These are phyloP conservation scores for Phytophthora hybrid DNA, from an alignment of 352 stramenopile genomes.

Conservation along the genomic window DNA sequence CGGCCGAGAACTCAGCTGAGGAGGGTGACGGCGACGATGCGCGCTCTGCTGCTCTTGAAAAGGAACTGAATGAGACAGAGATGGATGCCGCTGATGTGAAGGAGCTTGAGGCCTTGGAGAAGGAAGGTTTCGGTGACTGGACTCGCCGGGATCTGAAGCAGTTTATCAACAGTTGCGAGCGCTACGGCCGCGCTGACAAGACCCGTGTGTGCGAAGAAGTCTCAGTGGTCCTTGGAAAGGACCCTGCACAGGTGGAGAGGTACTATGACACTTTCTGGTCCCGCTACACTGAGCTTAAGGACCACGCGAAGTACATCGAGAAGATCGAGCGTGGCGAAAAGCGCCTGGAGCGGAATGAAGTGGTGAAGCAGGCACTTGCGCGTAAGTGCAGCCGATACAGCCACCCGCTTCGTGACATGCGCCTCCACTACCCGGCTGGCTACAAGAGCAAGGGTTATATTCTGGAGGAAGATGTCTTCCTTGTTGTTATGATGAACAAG, in stretches of 20 bases:
- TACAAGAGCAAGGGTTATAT: constrained; percentile 96
- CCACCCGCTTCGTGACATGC: constrained; percentile 92
- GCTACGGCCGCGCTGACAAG: constrained; percentile 94
- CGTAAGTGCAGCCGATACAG: constrained; percentile 96
- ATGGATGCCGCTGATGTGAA: constrained; percentile 74
- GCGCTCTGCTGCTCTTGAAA: constrained; percentile 75
- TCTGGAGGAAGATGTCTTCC: constrained; percentile 98
- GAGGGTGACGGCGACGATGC: constrained; percentile 62
- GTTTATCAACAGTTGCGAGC: constrained; percentile 93
- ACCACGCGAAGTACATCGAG: constrained; percentile 94
- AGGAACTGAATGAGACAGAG: constrained; percentile 81
- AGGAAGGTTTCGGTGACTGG: constrained; percentile 97
- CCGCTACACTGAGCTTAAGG: constrained; percentile 94
- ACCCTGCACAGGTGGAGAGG: constrained; percentile 89
- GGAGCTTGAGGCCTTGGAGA: constrained; percentile 79
- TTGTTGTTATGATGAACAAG: constrained; percentile 99
- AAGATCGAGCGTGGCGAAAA: constrained; percentile 98
- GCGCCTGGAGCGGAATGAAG: constrained; percentile 95
- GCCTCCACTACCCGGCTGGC: constrained; percentile 86
- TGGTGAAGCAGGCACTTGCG: constrained; percentile 96
- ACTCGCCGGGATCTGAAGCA: constrained; percentile 90
- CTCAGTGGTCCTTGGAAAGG: constrained; percentile 90
- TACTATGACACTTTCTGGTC: constrained; percentile 98
- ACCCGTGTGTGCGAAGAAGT: constrained; percentile 93
- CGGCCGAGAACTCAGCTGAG: constrained; percentile 70